These are phyloP conservation scores for Guadua angustifolia DNA, from an alignment of 176 grass and related monocot species.

Conservation along the genomic window DNA sequence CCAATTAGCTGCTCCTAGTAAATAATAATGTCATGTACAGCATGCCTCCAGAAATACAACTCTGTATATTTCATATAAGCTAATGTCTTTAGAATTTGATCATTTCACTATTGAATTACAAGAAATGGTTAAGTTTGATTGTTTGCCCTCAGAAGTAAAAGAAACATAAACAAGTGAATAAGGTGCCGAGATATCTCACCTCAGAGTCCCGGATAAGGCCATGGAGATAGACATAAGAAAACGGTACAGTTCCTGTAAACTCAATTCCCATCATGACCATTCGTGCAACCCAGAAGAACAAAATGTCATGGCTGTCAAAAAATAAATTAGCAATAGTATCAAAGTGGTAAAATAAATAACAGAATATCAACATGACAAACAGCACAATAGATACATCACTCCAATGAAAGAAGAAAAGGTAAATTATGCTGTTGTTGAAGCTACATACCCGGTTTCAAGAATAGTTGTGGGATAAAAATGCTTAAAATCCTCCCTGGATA, in stretches of 20 bases:
- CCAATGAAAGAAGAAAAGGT: conserved; percentile 34
- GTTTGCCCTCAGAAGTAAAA: conserved; percentile 24
- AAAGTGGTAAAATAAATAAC: conserved; percentile 30
- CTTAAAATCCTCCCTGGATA: conserved; percentile 80
- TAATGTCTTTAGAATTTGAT: conserved; percentile 31
- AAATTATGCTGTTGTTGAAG: conserved; percentile 36
- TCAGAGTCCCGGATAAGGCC: conserved; percentile 94
- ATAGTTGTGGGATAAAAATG: conserved; percentile 90
- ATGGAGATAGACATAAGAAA: conserved; percentile 97
- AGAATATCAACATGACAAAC: conserved; percentile 9
- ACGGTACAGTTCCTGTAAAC: conserved; percentile 83
- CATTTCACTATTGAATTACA: conserved; percentile 24
- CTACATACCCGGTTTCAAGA: conserved; percentile 87
- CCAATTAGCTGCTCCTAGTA: conserved; percentile 22
- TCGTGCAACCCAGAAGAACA: conserved; percentile 99
- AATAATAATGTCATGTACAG: conserved; percentile 4
- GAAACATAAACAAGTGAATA: conserved; percentile 23
- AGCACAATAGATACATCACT: neutral
- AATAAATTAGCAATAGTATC: conserved; percentile 35
- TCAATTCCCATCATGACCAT: conserved; percentile 99
- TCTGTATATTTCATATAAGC: conserved; percentile 8
- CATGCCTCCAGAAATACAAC: conserved; percentile 1
- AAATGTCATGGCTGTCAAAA: conserved; percentile 90
- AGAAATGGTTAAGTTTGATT: neutral
- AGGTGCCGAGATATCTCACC: conserved; percentile 53